Percentiles rank a stretch among this genome's conserved stretches.
These are phyloP conservation scores for Blepharisma japonicum DNA, from an alignment of 73 alveolate species.

Conservation along the genomic window DNA sequence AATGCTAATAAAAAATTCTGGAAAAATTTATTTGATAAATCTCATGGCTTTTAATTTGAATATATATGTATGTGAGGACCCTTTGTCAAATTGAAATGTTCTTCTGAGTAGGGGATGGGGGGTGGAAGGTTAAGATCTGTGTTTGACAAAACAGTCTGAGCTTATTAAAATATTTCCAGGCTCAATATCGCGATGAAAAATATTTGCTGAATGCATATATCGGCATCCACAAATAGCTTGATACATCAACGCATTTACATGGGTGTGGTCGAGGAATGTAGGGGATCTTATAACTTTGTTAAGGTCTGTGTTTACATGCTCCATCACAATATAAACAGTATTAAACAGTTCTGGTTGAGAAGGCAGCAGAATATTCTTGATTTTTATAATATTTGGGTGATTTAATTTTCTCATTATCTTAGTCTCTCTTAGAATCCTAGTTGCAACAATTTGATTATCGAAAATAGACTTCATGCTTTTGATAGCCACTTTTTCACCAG, in stretches of 20 bases:
- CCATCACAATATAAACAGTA: conserved; percentile 74
- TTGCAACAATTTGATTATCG: conserved; percentile 77
- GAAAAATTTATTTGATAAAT: too few relatives aligned
- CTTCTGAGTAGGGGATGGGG: too few relatives aligned
- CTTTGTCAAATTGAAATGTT: too few relatives aligned
- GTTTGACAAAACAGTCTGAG: too few relatives aligned
- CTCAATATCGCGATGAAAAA: conserved; percentile 90
- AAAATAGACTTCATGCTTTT: conserved; percentile 35
- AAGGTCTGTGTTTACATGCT: conserved; percentile 69
- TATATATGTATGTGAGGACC: too few relatives aligned
- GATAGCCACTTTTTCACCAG: conserved; percentile 75
- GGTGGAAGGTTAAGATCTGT: too few relatives aligned
- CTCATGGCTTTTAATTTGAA: too few relatives aligned
- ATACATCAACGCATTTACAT: conserved; percentile 72
- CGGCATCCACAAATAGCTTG: conserved; percentile 78
- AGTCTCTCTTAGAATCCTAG: conserved; percentile 80
- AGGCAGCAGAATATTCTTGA: conserved; percentile 61
- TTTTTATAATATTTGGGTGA: conserved; percentile 63
- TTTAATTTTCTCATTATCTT: conserved; percentile 60
- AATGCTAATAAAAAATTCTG: too few relatives aligned
- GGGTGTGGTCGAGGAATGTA: conserved; percentile 61
- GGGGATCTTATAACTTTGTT: conserved; percentile 74
- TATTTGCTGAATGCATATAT: conserved; percentile 85
- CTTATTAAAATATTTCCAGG: conserved; percentile 92
- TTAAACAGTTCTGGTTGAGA: conserved; percentile 57